These are phyloP conservation scores for Linnemannia zychae DNA, from an alignment of 192 early-diverging fungal genomes.

Conservation along the genomic window DNA sequence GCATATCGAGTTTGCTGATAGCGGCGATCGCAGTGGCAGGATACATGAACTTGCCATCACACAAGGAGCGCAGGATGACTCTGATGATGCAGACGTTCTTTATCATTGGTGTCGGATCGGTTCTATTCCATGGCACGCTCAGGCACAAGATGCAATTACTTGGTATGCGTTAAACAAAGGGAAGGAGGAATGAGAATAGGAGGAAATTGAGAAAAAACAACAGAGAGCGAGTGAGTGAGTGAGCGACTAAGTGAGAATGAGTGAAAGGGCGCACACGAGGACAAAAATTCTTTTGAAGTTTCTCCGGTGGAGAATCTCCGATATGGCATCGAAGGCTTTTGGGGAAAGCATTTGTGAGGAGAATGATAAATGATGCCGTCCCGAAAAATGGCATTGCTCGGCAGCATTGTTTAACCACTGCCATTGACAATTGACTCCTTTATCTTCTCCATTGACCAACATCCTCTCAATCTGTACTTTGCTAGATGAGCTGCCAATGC, in stretches of 20 bases:
- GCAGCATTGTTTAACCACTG: neutral
- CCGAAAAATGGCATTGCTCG: too few relatives aligned
- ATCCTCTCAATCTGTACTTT: too few relatives aligned
- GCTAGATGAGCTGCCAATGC: slow-evolving; percentile 53
- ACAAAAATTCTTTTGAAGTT: neutral
- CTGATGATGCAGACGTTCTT: slow-evolving; percentile 57
- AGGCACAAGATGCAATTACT: slow-evolving; percentile 74
- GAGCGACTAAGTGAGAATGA: too few relatives aligned
- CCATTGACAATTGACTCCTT: slow-evolving; percentile 45
- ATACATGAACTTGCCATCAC: slow-evolving; percentile 58
- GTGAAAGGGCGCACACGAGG: too few relatives aligned
- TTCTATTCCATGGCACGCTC: slow-evolving; percentile 85
- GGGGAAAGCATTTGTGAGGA: too few relatives aligned
- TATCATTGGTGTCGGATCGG: slow-evolving; percentile 77
- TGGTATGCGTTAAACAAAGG: slow-evolving; percentile 59
- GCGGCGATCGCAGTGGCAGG: slow-evolving; percentile 66
- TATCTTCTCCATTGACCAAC: neutral
- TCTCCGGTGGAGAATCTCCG: neutral
- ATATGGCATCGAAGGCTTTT: neutral
- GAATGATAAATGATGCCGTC: too few relatives aligned
- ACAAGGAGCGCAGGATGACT: slow-evolving; percentile 57
- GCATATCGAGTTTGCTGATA: slow-evolving; percentile 71
- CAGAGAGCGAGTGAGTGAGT: too few relatives aligned
- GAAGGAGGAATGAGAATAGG: neutral
- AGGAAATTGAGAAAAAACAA: too few relatives aligned